Evolutionary conservation across 2,329 filamentous ascomycete species (phyloP), one percentile per base, ranked within the genome.

Genomic region (Rhinocladiella mackenziei): DNA sequence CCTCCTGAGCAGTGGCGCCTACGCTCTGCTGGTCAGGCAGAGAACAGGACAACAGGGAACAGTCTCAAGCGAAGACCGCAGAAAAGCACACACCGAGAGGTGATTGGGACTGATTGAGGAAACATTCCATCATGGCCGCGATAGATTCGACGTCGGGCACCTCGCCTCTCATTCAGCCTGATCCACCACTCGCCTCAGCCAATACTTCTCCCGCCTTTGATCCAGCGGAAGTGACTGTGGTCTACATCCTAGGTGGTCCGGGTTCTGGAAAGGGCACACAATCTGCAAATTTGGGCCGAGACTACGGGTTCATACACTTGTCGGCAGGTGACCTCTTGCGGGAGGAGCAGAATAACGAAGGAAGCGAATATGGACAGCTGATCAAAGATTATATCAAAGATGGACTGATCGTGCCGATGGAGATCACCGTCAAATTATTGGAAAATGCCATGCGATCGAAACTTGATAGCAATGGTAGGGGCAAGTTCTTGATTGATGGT

Each of bases 231-330:
- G 86, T 94, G 22, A 92, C 88, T n/a, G 89, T 97, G 47, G 73
- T 98, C 66, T 97, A 95, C 73, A 88, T 97, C 52, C 88, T 98
- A 50, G 91, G 91, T 65, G 92, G 92, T 2, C 92, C 92, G 10
- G 92, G 92, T 54, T 87, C 89, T 53, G 92, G 92, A 60, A 98
- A 98, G 67, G 92, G 92, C 59, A 98, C 92, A 2, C 91, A 98
- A 69, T 97, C 91, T 74, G 78, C 81, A 56, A 86, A 86, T 55
- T 82, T 98, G 23, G 91, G 96, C 38, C 72, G 78, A 33, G 81
- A 92, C 66, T 94, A 94, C 66, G 82, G 83, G 64, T 97, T 97
- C 80, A 84, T 80, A 49, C 92, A 98, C 68, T 80, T 98, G 25
- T 92, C 85, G 3, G 92, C 92, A 0, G 92, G 92, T 45, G 92